Evolutionary conservation across 805 yeast species (phyloP).

Genomic region (Starmerella ratchasimensis): DNA sequence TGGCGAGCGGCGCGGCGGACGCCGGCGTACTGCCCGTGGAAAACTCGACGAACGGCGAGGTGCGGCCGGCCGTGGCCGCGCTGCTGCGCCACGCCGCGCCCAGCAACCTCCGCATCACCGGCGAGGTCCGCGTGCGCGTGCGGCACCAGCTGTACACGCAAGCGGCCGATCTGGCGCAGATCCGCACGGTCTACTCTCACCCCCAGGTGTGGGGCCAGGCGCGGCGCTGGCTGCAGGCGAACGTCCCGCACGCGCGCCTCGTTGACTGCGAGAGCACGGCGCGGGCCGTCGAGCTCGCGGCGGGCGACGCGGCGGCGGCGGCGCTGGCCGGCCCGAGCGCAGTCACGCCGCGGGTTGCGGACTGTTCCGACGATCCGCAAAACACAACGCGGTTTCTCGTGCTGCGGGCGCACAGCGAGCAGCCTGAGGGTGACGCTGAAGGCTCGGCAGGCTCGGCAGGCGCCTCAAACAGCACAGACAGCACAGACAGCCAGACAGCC

Average conservation of each 20-base stretch:
- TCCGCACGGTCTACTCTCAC: conserved; percentile 64
- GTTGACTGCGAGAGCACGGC: conserved; percentile 73
- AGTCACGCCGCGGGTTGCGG: conserved; percentile 36
- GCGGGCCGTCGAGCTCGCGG: conserved; percentile 61
- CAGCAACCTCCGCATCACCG: conserved; percentile 41
- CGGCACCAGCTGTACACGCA: conserved; percentile 57
- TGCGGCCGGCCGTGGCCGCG: conserved; percentile 69
- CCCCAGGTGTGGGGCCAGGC: conserved; percentile 99
- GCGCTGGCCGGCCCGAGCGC: conserved; percentile 51
- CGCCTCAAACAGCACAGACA: background rate
- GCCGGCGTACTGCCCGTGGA: conserved; percentile 80
- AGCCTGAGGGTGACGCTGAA: too few relatives aligned
- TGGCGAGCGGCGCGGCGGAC: conserved; percentile 38
- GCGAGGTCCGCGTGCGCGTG: conserved; percentile 70
- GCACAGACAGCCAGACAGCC: background rate
- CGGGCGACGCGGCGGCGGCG: conserved; percentile 45
- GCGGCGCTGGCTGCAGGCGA: conserved; percentile 36
- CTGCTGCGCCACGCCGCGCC: conserved; percentile 30
- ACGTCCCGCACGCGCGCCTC: conserved; percentile 30
- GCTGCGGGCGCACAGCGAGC: conserved; percentile 26
- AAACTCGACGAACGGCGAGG: conserved; percentile 91
- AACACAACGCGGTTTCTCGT: conserved; percentile 82
- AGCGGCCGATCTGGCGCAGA: conserved; percentile 29
- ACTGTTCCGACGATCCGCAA: conserved; percentile 56
- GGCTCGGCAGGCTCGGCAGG: too few relatives aligned